Conservation (phyloP, 2,329 filamentous ascomycete species). For the Colletotrichum liaoningense region DNA sequence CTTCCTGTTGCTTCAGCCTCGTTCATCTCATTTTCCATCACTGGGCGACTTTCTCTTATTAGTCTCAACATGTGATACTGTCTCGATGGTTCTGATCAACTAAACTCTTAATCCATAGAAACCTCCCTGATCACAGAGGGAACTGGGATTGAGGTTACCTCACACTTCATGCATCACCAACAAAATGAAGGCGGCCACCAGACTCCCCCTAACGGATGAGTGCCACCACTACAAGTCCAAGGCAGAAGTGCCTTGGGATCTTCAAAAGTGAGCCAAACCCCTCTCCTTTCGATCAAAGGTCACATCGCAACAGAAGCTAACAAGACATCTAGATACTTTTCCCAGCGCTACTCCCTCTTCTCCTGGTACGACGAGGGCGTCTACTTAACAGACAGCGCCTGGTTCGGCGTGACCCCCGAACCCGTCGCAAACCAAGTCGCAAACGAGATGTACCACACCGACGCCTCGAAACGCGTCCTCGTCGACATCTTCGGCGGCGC, state of each 20-base stretch:
- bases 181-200: constrained; percentile 55
- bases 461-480: constrained; percentile 70
- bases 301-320: background rate
- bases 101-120: background rate
- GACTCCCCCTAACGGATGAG: constrained; percentile 66
- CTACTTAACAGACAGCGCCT: constrained; percentile 91
- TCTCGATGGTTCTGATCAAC: background rate
- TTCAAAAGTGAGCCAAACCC: constrained; percentile 76
- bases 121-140: too few relatives aligned
- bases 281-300: background rate
- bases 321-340: constrained; percentile 77
- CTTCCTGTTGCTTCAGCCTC: constrained; percentile 17
- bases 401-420: constrained; percentile 97
- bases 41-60: background rate
- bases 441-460: constrained; percentile 70
- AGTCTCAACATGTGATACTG: background rate
- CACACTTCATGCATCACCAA: constrained; percentile 26
- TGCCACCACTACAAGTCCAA: constrained; percentile 81
- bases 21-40: constrained; percentile 38
- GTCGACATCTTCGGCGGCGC: constrained; percentile 93
- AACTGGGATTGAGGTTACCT: background rate
- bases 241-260: constrained; percentile 81
- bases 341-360: constrained; percentile 89
- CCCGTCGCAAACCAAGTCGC: constrained; percentile 88
- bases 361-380: constrained; percentile 88